Evolutionary conservation across 2,329 filamentous ascomycete species (phyloP).

Genomic region (Elsinoe australis): DNA sequence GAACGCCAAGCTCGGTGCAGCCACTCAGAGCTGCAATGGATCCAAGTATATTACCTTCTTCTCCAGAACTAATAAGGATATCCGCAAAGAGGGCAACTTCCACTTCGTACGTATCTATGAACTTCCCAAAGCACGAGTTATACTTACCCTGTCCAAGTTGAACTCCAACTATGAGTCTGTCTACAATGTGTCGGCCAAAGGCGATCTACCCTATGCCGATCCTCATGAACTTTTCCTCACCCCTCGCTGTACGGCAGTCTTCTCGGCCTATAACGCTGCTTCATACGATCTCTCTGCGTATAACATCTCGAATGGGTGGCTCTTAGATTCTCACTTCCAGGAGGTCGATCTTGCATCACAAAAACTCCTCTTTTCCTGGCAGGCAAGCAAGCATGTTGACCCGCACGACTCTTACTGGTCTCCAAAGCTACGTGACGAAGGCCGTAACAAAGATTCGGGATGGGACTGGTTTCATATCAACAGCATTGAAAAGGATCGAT

Average conservation of each 20-base stretch:
- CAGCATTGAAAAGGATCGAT: slow-evolving; percentile 41
- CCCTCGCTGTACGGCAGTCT: slow-evolving; percentile 21
- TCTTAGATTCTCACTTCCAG: slow-evolving; percentile 40
- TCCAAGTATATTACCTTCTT: slow-evolving; percentile 35
- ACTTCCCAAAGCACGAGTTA: slow-evolving; percentile 19
- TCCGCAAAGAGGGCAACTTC: slow-evolving; percentile 7
- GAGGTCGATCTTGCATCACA: slow-evolving; percentile 41
- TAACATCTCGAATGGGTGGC: slow-evolving; percentile 28
- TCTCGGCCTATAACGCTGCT: slow-evolving; percentile 23
- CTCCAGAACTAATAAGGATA: slow-evolving; percentile 32
- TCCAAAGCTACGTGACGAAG: slow-evolving; percentile 29
- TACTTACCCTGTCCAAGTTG: slow-evolving; percentile 22
- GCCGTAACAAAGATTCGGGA: slow-evolving; percentile 22
- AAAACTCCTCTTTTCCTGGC: slow-evolving; percentile 42
- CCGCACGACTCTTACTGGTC: slow-evolving; percentile 28
- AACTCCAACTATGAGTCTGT: slow-evolving; percentile 28
- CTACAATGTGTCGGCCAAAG: slow-evolving; percentile 27
- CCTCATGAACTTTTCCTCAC: slow-evolving; percentile 35
- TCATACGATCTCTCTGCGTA: slow-evolving; percentile 23
- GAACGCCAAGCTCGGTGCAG: slow-evolving; percentile 38
- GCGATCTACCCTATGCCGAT: slow-evolving; percentile 33
- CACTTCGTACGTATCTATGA: slow-evolving; percentile 30
- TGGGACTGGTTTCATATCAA: slow-evolving; percentile 50
- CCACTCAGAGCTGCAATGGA: slow-evolving; percentile 32
- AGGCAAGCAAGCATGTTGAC: slow-evolving; percentile 39